Evolutionary conservation across 2,329 filamentous ascomycete species (phyloP).

Genomic region (Lecanicillium sp.): DNA sequence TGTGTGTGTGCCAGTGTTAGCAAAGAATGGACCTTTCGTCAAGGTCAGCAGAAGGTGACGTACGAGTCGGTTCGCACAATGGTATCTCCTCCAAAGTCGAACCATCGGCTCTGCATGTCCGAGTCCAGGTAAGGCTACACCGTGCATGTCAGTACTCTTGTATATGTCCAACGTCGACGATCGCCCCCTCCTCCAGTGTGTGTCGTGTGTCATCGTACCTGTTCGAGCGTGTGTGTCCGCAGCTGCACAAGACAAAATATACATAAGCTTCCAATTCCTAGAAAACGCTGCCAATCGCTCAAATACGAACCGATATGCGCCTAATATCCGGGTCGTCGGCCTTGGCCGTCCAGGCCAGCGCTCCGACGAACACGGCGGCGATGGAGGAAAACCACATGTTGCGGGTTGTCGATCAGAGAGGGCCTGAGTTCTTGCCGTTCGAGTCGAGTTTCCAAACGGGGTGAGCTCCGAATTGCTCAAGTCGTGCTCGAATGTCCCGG

Average conservation of each 20-base stretch:
- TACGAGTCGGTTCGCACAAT: conserved; percentile 69
- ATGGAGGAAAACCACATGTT: conserved; percentile 41
- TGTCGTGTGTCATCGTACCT: conserved; percentile 46
- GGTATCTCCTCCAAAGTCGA: conserved; percentile 95
- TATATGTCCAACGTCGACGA: not conserved
- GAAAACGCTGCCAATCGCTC: no score
- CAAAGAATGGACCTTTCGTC: conserved; percentile 4
- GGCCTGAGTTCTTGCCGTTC: not conserved
- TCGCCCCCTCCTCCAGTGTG: conserved; percentile 12
- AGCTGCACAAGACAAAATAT: conserved; percentile 44
- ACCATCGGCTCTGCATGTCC: conserved; percentile 97
- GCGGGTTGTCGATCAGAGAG: conserved; percentile 3
- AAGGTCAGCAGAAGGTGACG: conserved; percentile 14
- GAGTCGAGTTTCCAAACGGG: not conserved
- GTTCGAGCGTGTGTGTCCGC: conserved; percentile 75
- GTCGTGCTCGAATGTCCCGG: no score
- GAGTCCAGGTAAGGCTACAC: conserved; percentile 88
- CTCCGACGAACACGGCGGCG: conserved; percentile 40
- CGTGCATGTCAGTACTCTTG: not conserved
- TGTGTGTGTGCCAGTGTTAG: conserved; percentile 25
- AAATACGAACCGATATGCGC: conserved; percentile 39
- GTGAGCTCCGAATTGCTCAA: not conserved
- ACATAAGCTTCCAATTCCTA: conserved; percentile 10
- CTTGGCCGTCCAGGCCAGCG: conserved; percentile 40
- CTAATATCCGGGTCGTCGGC: conserved; percentile 42